A percentile compares a stretch with the other conserved stretches of the same genome.
Conservation (phyloP, 192 early-diverging fungal species). For the Dissophora ornata region DNA sequence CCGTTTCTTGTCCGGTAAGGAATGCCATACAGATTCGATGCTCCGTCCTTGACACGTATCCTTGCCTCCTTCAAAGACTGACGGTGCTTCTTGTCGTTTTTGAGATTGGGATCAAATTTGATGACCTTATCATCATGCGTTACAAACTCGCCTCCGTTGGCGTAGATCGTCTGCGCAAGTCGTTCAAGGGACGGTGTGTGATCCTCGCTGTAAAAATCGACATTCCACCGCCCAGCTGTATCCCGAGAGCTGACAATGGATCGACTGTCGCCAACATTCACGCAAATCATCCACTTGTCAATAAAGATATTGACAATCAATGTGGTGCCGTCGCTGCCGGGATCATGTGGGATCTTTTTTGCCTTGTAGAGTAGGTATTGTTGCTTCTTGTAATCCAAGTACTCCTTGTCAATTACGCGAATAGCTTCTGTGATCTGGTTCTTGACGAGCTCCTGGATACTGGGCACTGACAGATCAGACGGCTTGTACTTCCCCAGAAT, state of each 20-base stretch:
- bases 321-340: slow-evolving; percentile 66
- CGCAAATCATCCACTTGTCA: slow-evolving; percentile 64
- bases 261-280: slow-evolving; percentile 71
- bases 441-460: slow-evolving; percentile 57
- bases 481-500: slow-evolving; percentile 55
- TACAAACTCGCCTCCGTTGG: slow-evolving; percentile 71
- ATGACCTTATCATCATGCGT: slow-evolving; percentile 67
- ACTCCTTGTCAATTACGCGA: slow-evolving; percentile 60
- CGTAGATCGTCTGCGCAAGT: slow-evolving; percentile 62
- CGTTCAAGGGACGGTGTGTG: slow-evolving; percentile 69
- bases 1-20: slow-evolving; percentile 49
- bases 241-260: slow-evolving; percentile 55
- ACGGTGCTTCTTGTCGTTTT: slow-evolving; percentile 62
- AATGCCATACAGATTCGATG: slow-evolving; percentile 51
- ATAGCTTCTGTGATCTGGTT: slow-evolving; percentile 58
- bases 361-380: slow-evolving; percentile 52
- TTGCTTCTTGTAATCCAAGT: slow-evolving; percentile 62
- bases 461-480: slow-evolving; percentile 36
- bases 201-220: slow-evolving; percentile 65
- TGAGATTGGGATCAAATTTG: slow-evolving; percentile 57
- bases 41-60: slow-evolving; percentile 59
- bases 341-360: slow-evolving; percentile 46
- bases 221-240: slow-evolving; percentile 58
- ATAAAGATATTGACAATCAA: slow-evolving; percentile 65
- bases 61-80: slow-evolving; percentile 63